These are phyloP conservation scores for Coriolopsis trogii DNA, from an alignment of 1,284 basidiomycete species.

Conservation along the genomic window DNA sequence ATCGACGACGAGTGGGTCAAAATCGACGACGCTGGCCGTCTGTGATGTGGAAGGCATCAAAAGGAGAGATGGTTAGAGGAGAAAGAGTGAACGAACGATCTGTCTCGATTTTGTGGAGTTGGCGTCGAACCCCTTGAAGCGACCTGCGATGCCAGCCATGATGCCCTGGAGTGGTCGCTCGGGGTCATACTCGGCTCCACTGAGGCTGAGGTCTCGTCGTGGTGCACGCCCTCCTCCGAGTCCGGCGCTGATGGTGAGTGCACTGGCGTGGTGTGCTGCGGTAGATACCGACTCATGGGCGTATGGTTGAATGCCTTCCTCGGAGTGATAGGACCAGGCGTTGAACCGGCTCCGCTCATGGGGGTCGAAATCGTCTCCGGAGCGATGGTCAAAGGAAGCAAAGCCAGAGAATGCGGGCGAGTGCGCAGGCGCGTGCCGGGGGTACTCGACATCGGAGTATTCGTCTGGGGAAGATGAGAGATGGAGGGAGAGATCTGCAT, in stretches of 20 bases:
- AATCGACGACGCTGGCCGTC: constrained; percentile 33
- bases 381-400: constrained; percentile 61
- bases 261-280: constrained; percentile 84
- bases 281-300: constrained; percentile 76
- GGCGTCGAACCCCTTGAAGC: constrained; percentile 53
- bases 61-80: neutral
- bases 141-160: constrained; percentile 57
- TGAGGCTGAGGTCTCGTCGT: constrained; percentile 60
- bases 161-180: constrained; percentile 80
- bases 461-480: constrained; percentile 52
- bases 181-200: constrained; percentile 85
- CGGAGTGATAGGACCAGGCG: constrained; percentile 67
- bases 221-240: constrained; percentile 53
- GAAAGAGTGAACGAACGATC: constrained; percentile 38
- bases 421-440: constrained; percentile 62
- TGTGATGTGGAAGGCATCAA: constrained; percentile 14
- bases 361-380: constrained; percentile 55
- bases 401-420: constrained; percentile 52
- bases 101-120: constrained; percentile 53
- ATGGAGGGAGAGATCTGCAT: constrained; percentile 70
- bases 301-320: constrained; percentile 67
- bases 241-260: constrained; percentile 83
- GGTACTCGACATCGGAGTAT: constrained; percentile 62
- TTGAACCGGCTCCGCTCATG: constrained; percentile 55
- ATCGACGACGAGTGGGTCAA: constrained; percentile 60